A percentile compares a stretch with the other conserved stretches of the same genome.
Evolutionary conservation across 2,329 filamentous ascomycete species (phyloP).

Genomic region (Rhinocladiella similis): DNA sequence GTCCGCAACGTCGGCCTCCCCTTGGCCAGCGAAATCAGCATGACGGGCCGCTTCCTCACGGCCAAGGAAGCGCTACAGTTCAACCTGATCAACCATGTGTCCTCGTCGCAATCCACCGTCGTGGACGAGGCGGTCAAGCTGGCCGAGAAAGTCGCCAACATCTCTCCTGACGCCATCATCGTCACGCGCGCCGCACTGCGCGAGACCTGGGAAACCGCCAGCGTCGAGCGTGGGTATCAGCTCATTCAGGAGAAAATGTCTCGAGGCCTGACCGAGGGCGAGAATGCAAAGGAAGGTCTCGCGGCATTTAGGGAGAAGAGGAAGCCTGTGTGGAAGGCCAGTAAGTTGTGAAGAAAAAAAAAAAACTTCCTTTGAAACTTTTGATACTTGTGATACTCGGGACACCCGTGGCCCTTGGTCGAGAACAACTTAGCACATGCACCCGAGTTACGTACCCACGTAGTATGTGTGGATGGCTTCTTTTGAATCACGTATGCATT

Average conservation of each 20-base stretch:
- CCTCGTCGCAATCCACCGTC: conserved; percentile 27
- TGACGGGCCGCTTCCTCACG: conserved; percentile 61
- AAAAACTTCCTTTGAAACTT: no score
- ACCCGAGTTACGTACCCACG: no score
- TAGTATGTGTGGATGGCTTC: no score
- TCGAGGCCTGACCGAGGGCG: conserved; percentile 33
- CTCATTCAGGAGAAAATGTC: conserved; percentile 33
- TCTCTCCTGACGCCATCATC: conserved; percentile 74
- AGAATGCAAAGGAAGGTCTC: conserved; percentile 75
- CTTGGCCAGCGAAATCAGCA: conserved; percentile 69
- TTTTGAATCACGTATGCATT: no score
- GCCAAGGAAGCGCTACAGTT: conserved; percentile 63
- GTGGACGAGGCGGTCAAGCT: conserved; percentile 38
- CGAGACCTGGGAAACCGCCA: conserved; percentile 69
- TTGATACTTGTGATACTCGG: no score
- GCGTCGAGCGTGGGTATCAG: conserved; percentile 63
- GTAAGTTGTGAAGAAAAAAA: conserved; percentile 40
- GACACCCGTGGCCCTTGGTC: no score
- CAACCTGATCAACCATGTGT: conserved; percentile 61
- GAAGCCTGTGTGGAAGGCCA: conserved; percentile 64
- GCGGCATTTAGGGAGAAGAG: conserved; percentile 75
- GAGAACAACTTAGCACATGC: no score
- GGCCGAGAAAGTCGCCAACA: conserved; percentile 61
- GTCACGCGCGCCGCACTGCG: conserved; percentile 71
- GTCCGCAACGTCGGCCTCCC: conserved; percentile 66